These are phyloP conservation scores for Ashbya aceris DNA, from an alignment of 1,139 yeast species.

Conservation along the genomic window DNA sequence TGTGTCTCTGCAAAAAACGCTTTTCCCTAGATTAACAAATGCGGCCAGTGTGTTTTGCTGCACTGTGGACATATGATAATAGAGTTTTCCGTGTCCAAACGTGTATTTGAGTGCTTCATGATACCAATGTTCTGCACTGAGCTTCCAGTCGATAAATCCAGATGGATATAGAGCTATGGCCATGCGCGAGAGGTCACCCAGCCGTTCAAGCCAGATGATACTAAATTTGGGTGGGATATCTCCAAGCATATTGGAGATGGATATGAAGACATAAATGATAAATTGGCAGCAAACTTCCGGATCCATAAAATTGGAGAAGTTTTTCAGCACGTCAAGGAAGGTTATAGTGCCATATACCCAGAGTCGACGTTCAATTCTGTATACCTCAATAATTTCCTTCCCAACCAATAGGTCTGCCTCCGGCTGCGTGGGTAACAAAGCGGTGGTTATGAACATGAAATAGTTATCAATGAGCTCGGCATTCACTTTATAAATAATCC, in stretches of 20 bases:
- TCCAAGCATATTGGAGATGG: conserved; percentile 40
- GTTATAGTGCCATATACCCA: conserved; percentile 83
- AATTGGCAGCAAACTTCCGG: conserved; percentile 37
- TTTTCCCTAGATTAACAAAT: conserved; percentile 65
- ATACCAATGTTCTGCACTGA: conserved; percentile 73
- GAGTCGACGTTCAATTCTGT: conserved; percentile 66
- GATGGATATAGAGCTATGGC: conserved; percentile 74
- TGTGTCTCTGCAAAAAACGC: conserved; percentile 70
- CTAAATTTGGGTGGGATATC: conserved; percentile 37
- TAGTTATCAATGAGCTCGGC: conserved; percentile 57
- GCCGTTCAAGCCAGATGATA: conserved; percentile 73
- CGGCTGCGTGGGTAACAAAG: conserved; percentile 63
- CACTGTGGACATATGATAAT: conserved; percentile 76
- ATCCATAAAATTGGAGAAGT: conserved; percentile 45
- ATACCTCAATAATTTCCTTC: conserved; percentile 61
- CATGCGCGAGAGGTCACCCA: conserved; percentile 75
- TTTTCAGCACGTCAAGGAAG: conserved; percentile 68
- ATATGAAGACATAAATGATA: conserved; percentile 33
- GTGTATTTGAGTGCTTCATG: conserved; percentile 57
- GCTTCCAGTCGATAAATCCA: conserved; percentile 71
- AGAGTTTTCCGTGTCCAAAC: conserved; percentile 72
- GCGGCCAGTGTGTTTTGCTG: conserved; percentile 76
- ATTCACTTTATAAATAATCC: conserved; percentile 65
- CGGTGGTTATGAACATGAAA: conserved; percentile 60
- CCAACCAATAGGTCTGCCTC: conserved; percentile 36